Evolutionary conservation across 2,329 filamentous ascomycete genomes (phyloP).

Genomic region (Pezicula carpinea): DNA sequence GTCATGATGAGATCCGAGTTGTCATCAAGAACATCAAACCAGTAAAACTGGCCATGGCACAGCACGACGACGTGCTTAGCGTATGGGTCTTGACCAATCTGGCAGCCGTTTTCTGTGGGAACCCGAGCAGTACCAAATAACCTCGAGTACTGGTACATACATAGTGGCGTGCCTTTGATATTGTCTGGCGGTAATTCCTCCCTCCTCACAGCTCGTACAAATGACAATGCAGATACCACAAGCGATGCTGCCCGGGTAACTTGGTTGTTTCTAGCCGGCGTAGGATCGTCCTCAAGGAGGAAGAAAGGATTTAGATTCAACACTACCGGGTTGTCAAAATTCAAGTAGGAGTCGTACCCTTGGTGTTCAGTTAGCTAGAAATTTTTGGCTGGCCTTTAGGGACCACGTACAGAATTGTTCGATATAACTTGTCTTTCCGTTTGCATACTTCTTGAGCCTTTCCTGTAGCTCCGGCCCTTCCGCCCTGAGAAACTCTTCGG

Average conservation of each 20-base stretch:
- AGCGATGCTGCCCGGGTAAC: slow-evolving; percentile 91
- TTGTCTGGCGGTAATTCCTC: slow-evolving; percentile 91
- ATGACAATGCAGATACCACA: slow-evolving; percentile 83
- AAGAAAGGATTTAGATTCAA: slow-evolving; percentile 98
- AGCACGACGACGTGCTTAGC: slow-evolving; percentile 91
- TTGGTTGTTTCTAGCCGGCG: slow-evolving; percentile 92
- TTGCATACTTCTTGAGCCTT: slow-evolving; percentile 84
- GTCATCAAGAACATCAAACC: slow-evolving; percentile 95
- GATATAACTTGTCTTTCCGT: slow-evolving; percentile 90
- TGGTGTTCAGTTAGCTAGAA: slow-evolving; percentile 4
- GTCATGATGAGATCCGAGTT: slow-evolving; percentile 97
- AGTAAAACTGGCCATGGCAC: slow-evolving; percentile 95
- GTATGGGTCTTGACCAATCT: slow-evolving; percentile 91
- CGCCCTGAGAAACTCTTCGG: slow-evolving; percentile 73
- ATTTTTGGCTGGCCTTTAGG: background rate
- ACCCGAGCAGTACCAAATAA: slow-evolving; percentile 93
- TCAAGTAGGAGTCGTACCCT: slow-evolving; percentile 99
- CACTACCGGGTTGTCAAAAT: slow-evolving; percentile 96
- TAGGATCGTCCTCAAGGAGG: slow-evolving; percentile 93
- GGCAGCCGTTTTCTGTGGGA: slow-evolving; percentile 88
- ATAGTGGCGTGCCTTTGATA: slow-evolving; percentile 76
- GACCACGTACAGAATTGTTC: slow-evolving; percentile 87
- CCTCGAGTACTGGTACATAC: slow-evolving; percentile 97
- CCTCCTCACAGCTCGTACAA: slow-evolving; percentile 85
- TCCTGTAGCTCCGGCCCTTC: slow-evolving; percentile 86